These are phyloP conservation scores for Penicillium angulare DNA, from an alignment of 495 filamentous ascomycete genomes.

Conservation along the genomic window DNA sequence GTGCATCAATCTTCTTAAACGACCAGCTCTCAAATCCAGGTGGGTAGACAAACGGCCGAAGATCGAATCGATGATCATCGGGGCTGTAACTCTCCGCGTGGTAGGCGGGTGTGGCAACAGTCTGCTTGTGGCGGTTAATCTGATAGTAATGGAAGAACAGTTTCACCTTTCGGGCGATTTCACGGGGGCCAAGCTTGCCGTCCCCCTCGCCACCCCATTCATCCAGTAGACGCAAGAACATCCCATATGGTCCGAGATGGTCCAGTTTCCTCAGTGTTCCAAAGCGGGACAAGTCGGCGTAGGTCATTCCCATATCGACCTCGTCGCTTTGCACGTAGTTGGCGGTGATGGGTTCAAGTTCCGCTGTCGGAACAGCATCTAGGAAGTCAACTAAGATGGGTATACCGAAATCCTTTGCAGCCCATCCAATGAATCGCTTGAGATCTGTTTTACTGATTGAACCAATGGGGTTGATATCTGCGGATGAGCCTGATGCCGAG, in stretches of 20 bases:
- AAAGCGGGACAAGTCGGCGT: conserved; percentile 9
- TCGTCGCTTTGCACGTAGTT: conserved; percentile 11
- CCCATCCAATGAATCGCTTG: conserved; percentile 10
- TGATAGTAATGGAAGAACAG: conserved; percentile 14
- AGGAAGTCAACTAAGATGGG: conserved; percentile 9
- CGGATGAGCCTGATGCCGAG: conserved; percentile 2
- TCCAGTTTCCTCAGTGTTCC: conserved; percentile 7
- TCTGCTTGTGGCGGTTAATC: conserved; percentile 13
- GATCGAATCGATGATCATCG: conserved; percentile 11
- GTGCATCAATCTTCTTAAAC: conserved; percentile 7
- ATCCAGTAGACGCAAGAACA: conserved; percentile 10
- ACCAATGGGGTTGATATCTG: conserved; percentile 12
- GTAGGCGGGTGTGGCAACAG: conserved; percentile 9
- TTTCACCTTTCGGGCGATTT: conserved; percentile 11
- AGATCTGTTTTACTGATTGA: conserved; percentile 12
- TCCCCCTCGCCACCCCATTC: conserved; percentile 10
- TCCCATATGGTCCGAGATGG: conserved; percentile 10
- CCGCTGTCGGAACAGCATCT: conserved; percentile 8
- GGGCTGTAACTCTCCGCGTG: conserved; percentile 13
- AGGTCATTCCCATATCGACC: conserved; percentile 13
- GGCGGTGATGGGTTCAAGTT: conserved; percentile 10
- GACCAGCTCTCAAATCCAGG: conserved; percentile 13
- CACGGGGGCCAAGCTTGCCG: conserved; percentile 6
- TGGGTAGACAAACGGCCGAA: conserved; percentile 10
- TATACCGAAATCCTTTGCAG: conserved; percentile 6